Percentiles rank a stretch among this genome's conserved stretches.
phyloP scores from a whole-genome alignment of 306 rosid species.

The Dalbergia cultrata region DNA sequence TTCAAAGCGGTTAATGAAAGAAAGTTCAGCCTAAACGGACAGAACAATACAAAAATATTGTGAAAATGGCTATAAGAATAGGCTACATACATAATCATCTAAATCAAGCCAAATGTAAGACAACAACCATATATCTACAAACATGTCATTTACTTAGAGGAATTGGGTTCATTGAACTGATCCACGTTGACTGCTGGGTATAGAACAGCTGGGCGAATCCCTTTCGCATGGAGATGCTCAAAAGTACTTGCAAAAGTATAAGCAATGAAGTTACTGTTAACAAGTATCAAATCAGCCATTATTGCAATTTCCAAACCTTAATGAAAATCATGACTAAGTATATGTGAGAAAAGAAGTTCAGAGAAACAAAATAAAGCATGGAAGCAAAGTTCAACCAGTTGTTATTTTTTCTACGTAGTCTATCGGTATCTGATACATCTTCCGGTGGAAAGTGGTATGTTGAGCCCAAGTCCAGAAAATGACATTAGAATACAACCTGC shows the following conservation, averaged over 20 bases:
- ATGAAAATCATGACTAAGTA: constrained; percentile 29
- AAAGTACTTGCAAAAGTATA: constrained; percentile 88
- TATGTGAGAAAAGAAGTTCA: constrained; percentile 11
- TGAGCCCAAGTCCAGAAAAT: constrained; percentile 95
- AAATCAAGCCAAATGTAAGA: constrained; percentile 33
- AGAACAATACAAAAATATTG: constrained; percentile 28
- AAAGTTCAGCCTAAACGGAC: constrained; percentile 67
- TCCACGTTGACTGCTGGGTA: constrained; percentile 94
- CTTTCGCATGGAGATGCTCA: constrained; percentile 68
- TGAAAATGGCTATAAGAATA: constrained; percentile 37
- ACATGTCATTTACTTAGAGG: constrained; percentile 71
- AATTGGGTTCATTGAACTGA: constrained; percentile 77
- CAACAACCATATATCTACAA: constrained; percentile 54
- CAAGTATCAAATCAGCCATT: constrained; percentile 88
- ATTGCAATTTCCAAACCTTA: constrained; percentile 59
- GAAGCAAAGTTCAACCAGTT: constrained; percentile 65
- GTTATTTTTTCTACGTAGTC: constrained; percentile 82
- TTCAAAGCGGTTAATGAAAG: constrained; percentile 90
- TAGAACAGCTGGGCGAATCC: constrained; percentile 84
- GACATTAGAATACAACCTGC: constrained; percentile 93
- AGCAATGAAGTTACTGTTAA: constrained; percentile 89
- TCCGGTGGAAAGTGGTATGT: constrained; percentile 78
- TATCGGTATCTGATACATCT: constrained; percentile 86
- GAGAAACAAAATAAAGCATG: constrained; percentile 35
- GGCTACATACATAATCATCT: constrained; percentile 32